Conservation (phyloP, 257 asterid genomes). For the Fraxinus anomala region DNA sequence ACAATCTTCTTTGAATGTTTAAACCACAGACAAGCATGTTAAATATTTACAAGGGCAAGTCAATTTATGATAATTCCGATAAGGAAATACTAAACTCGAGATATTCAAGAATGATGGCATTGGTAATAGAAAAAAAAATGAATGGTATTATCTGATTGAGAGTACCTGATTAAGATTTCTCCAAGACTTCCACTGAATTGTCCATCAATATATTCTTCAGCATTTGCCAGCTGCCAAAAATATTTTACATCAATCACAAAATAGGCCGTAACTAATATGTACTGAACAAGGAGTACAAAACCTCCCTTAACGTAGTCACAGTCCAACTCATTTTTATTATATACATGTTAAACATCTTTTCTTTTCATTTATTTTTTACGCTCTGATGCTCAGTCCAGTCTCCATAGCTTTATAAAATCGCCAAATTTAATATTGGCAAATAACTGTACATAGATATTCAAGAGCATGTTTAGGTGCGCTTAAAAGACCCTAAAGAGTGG, state of each 20-base stretch:
- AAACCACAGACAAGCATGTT: background rate
- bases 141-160: background rate
- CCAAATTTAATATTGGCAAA: background rate
- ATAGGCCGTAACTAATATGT: background rate
- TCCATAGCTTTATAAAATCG: background rate
- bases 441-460: background rate
- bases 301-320: background rate
- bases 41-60: background rate
- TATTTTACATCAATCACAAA: background rate
- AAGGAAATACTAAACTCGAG: background rate
- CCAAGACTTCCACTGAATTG: conserved; percentile 88
- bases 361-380: background rate
- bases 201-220: conserved; percentile 90
- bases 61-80: background rate
- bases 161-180: conserved; percentile 76
- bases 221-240: conserved; percentile 75
- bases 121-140: conserved; percentile 9
- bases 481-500: no score
- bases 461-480: background rate
- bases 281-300: background rate
- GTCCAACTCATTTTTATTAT: background rate
- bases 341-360: background rate
- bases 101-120: background rate
- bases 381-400: background rate
- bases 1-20: background rate